Evolutionary conservation across 2,329 filamentous ascomycete genomes (phyloP).

Genomic region (Epichloe amarillans): DNA sequence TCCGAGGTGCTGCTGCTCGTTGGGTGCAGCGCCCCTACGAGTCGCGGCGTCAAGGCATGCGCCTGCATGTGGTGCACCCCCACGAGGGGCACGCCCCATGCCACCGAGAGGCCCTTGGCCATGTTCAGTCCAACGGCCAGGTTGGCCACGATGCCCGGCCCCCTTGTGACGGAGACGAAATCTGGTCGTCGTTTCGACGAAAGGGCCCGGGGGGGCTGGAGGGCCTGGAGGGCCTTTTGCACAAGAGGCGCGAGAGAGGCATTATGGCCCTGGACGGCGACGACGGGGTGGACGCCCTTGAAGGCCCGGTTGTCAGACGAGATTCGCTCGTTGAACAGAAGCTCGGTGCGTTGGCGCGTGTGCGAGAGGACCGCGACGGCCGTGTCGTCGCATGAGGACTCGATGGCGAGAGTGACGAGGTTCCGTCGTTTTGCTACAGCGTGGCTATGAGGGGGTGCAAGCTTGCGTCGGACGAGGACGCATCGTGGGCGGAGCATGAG

Average conservation of each 20-base stretch:
- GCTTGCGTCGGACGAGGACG: neutral
- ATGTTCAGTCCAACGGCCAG: constrained; percentile 66
- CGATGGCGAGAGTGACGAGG: constrained; percentile 56
- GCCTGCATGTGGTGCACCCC: constrained; percentile 98
- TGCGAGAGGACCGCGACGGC: constrained; percentile 72
- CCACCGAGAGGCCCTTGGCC: constrained; percentile 75
- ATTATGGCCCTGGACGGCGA: constrained; percentile 65
- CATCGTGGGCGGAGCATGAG: constrained; percentile 5
- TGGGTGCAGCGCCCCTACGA: constrained; percentile 47
- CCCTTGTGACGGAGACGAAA: constrained; percentile 79
- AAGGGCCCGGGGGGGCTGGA: constrained; percentile 33
- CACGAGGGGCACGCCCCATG: constrained; percentile 70
- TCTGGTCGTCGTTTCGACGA: constrained; percentile 49
- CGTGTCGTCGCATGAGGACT: constrained; percentile 86
- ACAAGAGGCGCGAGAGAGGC: constrained; percentile 56
- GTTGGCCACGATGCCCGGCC: constrained; percentile 76
- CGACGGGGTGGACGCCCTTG: constrained; percentile 66
- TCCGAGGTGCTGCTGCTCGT: neutral
- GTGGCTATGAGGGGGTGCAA: neutral
- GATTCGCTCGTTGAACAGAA: constrained; percentile 70
- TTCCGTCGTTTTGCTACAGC: constrained; percentile 8
- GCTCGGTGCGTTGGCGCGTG: constrained; percentile 28
- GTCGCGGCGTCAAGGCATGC: constrained; percentile 75
- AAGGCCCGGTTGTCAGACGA: constrained; percentile 67
- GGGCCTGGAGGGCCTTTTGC: constrained; percentile 44